Base-by-base conservation (phyloP, 108 stramenopile genomes). In the Epipyxis sp. region DNA sequence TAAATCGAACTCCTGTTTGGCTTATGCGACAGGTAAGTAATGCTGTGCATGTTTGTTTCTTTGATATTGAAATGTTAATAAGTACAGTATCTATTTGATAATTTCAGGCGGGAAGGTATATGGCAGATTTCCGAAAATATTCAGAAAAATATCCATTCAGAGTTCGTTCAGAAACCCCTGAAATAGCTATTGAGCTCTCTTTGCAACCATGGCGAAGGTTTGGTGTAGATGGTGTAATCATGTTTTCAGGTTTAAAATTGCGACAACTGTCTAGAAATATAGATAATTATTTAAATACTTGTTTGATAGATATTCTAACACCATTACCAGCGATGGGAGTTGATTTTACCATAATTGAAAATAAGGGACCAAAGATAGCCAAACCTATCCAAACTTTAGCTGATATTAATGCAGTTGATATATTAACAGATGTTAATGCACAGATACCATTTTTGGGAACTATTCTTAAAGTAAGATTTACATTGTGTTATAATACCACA, bases 201-300 rank as follows among this genome's bases (percentile, higher is more conserved):
- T 77, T 97, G 68, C 97, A 97, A 82, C 95, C 95, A 69, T 92
- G 94, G 80, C 87, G 91, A 30, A 88, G 91, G 3, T 98, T 95
- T 72, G 92, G 94, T 1, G 76, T 97, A 83, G 98, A 99, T 85
- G 98, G 97, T 1, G 93, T 97, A 41, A 97, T 99, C 77, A 93
- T 98, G 93, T 99, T 99, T 88, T 92, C 91, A 40, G 61, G 61
- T 65, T 16, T n/a, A n/a, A n/a, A n/a, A n/a, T n/a, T n/a, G n/a
- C n/a, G n/a, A n/a, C n/a, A n/a, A n/a, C n/a, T n/a, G n/a, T n/a
- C n/a, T n/a, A n/a, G n/a, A n/a, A n/a, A n/a, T n/a, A n/a, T n/a
- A n/a, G n/a, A n/a, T n/a, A n/a, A n/a, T n/a, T n/a, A n/a, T n/a
- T n/a, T n/a, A n/a, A n/a, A n/a, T n/a, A 57, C 25, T 25, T 25